Evolutionary conservation across 441 rosid species (phyloP), one percentile per base, ranked within the genome.

Genomic region (Adansonia gregorii): DNA sequence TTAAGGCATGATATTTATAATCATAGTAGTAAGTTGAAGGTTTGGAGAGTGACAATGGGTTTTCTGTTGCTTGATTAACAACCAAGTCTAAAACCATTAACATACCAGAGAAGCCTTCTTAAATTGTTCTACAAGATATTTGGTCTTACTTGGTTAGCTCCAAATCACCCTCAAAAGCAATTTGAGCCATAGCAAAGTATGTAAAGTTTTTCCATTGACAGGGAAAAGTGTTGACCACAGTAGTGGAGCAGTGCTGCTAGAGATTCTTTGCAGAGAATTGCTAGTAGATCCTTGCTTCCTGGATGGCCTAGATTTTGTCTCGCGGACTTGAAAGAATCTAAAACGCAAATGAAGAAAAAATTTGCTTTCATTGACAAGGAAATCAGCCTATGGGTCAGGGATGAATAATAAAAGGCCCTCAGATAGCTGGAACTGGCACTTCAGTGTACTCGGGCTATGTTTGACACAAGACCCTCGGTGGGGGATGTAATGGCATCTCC

Each of bases 381-480:
- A 69, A 85, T 81, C 74, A 79, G 68, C 48, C 74, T 46, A 51
- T 83, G 82, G 87, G 63, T 73, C 20, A 55, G 55, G 27, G 74
- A 78, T 60, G 83, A 83, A 43, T 85, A 77, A 65, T 67, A 64
- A 1, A 83, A 83, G 55, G 86, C 86, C 35, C 73, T 80, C 24
- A 72, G 19, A 63, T 39, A 79, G 35, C 63, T 81, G 60, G 88
- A 85, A 41, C 17, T 79, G 78, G 84, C 79, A 63, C 82, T 83
- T 27, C 76, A 77, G n/a, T 83, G 86, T n/a, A n/a, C 82, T 0
- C 75, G 81, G 73, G 27, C 49, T 22, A 68, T 43, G 35, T 55
- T 80, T 67, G 72, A 83, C 27, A 60, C 8, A 14, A 83, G 85
- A 78, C 85, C 84, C 68, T 78, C 82, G 66, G 80, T 82, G 86